Conservation (phyloP, 331 rosid genomes). For the Rhamnella rubrinervis region DNA sequence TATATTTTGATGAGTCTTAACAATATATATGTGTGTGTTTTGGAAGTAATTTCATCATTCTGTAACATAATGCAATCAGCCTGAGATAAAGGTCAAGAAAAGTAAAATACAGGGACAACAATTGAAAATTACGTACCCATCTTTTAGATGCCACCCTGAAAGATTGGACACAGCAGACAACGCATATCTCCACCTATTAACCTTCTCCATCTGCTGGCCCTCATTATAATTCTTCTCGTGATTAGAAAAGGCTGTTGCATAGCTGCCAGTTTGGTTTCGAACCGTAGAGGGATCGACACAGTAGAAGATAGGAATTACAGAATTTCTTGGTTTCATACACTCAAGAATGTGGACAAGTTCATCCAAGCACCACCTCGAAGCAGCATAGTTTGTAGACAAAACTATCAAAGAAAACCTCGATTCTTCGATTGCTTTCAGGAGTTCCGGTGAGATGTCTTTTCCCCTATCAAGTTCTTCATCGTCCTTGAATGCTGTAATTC, state of each 20-base stretch:
- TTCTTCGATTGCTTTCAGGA: constrained; percentile 6
- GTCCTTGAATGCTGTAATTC: constrained; percentile 17
- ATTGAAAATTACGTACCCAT: constrained; percentile 1
- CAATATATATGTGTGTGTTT: too few relatives aligned
- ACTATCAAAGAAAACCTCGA: constrained; percentile 14
- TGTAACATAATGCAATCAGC: too few relatives aligned
- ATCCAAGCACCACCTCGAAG: constrained; percentile 27
- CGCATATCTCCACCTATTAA: constrained; percentile 21
- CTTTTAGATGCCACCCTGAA: constrained; percentile 12
- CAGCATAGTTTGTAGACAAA: constrained; percentile 15
- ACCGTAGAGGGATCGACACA: constrained; percentile 14
- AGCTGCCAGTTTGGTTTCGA: neutral
- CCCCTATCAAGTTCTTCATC: constrained; percentile 23
- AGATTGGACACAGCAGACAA: constrained; percentile 1
- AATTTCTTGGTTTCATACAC: neutral
- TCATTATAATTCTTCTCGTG: neutral
- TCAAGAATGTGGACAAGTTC: constrained; percentile 17
- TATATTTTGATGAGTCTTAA: too few relatives aligned
- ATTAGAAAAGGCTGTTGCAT: neutral
- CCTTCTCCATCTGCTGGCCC: neutral
- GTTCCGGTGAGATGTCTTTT: neutral
- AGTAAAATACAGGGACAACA: too few relatives aligned
- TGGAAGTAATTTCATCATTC: too few relatives aligned
- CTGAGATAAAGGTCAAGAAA: too few relatives aligned
- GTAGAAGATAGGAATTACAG: constrained; percentile 14